Conservation (phyloP, 768 basidiomycete genomes). For the Lepiota subincarnata region DNA sequence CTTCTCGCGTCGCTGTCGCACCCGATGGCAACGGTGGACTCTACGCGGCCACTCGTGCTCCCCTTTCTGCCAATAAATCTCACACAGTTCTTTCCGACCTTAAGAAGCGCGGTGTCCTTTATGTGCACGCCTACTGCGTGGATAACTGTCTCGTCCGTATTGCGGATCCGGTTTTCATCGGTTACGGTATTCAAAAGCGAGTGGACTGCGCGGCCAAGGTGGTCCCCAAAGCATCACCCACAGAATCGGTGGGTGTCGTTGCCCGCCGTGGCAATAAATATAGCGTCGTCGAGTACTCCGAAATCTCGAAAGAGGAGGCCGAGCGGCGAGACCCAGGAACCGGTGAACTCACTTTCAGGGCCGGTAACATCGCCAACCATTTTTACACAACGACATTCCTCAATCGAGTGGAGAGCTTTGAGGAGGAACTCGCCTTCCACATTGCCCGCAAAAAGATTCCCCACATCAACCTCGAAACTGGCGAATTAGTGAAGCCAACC, state of each 20-base stretch:
- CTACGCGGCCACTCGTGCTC: constrained; percentile 86
- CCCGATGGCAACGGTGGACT: constrained; percentile 98
- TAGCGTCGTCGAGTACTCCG: constrained; percentile 96
- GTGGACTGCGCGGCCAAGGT: constrained; percentile 96
- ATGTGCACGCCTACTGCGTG: constrained; percentile 94
- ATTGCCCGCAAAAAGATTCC: constrained; percentile 98
- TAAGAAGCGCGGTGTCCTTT: constrained; percentile 66
- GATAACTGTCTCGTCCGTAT: constrained; percentile 99
- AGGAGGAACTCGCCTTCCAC: constrained; percentile 90
- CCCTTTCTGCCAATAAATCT: constrained; percentile 55
- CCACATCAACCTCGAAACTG: constrained; percentile 66
- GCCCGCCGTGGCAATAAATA: constrained; percentile 80
- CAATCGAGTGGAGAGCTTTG: constrained; percentile 72
- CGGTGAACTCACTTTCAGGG: constrained; percentile 84
- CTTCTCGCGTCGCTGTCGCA: constrained; percentile 83
- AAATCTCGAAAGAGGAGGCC: constrained; percentile 86
- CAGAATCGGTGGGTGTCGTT: constrained; percentile 94
- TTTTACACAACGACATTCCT: constrained; percentile 92
- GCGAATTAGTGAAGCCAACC: constrained; percentile 68
- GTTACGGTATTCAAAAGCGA: constrained; percentile 85
- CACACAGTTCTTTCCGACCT: constrained; percentile 85
- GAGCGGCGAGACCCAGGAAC: constrained; percentile 64
- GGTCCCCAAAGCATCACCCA: constrained; percentile 81
- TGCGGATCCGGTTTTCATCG: constrained; percentile 95
- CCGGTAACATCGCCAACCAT: constrained; percentile 97